Percentiles rank a stretch among this genome's conserved stretches.
These are phyloP conservation scores for Gossypium davidsonii DNA, from an alignment of 441 rosid species.

Conservation along the genomic window DNA sequence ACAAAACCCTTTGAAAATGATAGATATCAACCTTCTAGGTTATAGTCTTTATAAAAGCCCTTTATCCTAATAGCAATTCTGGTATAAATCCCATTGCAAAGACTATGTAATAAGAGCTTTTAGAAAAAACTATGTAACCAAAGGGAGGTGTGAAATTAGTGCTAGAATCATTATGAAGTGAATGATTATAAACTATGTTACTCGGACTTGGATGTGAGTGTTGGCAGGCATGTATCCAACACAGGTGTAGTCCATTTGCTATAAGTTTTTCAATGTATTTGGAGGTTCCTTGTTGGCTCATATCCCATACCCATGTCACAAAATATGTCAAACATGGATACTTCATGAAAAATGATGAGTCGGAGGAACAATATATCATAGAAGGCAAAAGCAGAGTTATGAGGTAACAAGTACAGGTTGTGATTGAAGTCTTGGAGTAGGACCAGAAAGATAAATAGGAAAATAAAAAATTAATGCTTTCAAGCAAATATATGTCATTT, in stretches of 20 bases:
- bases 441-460: not conserved
- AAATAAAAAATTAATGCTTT: constrained; percentile 1
- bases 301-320: not conserved
- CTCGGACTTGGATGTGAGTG: not conserved
- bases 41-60: not conserved
- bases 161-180: not conserved
- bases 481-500: not conserved
- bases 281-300: not conserved
- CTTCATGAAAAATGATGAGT: not conserved
- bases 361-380: not conserved
- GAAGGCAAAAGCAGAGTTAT: not conserved
- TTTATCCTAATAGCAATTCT: not conserved
- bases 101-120: not conserved
- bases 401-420: not conserved
- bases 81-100: not conserved
- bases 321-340: not conserved
- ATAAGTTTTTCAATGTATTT: no score
- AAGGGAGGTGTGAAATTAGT: not conserved
- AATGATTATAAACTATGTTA: not conserved
- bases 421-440: not conserved
- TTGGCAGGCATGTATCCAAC: not conserved
- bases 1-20: not conserved
- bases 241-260: not conserved
- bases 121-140: not conserved
- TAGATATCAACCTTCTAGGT: not conserved